Conservation (phyloP, 371 early-diverging fungal genomes). For the Chytridium lagenaria region DNA sequence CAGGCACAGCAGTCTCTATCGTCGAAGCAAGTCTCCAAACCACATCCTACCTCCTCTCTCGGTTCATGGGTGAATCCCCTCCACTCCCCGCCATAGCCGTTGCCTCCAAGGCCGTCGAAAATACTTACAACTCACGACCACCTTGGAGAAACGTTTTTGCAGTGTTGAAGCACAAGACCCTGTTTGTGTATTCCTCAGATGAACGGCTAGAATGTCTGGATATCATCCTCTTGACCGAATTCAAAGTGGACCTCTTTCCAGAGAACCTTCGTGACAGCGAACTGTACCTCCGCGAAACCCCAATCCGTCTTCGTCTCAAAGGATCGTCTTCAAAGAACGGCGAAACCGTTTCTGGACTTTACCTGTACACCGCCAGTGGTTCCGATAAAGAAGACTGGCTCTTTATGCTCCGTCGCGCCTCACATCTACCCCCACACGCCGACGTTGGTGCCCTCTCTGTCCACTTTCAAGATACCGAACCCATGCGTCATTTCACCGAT, state of each 20-base stretch:
- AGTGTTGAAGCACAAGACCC: constrained; percentile 77
- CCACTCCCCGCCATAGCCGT: constrained; percentile 27
- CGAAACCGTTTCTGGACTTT: constrained; percentile 20
- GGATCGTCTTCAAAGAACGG: neutral
- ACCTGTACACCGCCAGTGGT: constrained; percentile 42
- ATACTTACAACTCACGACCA: constrained; percentile 16
- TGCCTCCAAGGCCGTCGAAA: constrained; percentile 10
- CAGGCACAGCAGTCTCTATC: constrained; percentile 27
- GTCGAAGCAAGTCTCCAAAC: constrained; percentile 31
- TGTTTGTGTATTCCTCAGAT: constrained; percentile 85
- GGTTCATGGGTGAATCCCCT: constrained; percentile 43
- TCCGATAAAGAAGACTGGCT: constrained; percentile 93
- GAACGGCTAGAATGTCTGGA: constrained; percentile 78
- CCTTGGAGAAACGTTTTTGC: constrained; percentile 60
- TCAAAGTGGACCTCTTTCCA: constrained; percentile 67
- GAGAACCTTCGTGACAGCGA: constrained; percentile 26
- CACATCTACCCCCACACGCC: constrained; percentile 42
- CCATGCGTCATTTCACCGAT: constrained; percentile 32
- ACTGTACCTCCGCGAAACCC: constrained; percentile 28
- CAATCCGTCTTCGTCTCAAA: constrained; percentile 15
- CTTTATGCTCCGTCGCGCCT: constrained; percentile 61
- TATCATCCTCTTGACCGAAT: constrained; percentile 71
- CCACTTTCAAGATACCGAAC: constrained; percentile 34
- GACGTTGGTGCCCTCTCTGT: constrained; percentile 40
- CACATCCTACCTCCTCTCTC: constrained; percentile 36